These are phyloP conservation scores for Capniomyces stellatus DNA, from an alignment of 371 early-diverging fungal species.

Conservation along the genomic window DNA sequence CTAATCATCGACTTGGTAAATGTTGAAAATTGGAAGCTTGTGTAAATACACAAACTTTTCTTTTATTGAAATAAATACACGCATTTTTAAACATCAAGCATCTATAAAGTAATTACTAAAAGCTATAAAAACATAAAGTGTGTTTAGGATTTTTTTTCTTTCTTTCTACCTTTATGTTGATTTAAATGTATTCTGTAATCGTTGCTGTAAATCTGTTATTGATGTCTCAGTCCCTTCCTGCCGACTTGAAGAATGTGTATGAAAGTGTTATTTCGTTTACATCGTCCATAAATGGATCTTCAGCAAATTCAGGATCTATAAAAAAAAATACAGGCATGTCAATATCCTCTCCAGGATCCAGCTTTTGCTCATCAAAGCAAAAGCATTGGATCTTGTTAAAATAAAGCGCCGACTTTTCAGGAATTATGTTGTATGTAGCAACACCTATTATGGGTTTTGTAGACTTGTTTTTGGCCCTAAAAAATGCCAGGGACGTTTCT, in stretches of 20 bases:
- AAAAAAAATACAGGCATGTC: constrained; percentile 99
- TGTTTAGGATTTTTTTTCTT: no score
- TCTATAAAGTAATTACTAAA: no score
- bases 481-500: constrained; percentile 93
- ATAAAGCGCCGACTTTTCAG: constrained; percentile 75
- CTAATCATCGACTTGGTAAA: no score
- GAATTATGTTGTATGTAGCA: constrained; percentile 91
- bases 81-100: no score
- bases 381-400: constrained; percentile 99
- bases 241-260: constrained; percentile 82
- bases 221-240: constrained; percentile 18
- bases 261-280: constrained; percentile 80
- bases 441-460: constrained; percentile 87
- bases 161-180: no score
- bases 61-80: no score
- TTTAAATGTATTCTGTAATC: no score
- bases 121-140: no score
- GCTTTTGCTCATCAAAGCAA: constrained; percentile 95
- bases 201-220: no score
- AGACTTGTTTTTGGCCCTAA: constrained; percentile 82
- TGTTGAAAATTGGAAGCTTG: no score
- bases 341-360: constrained; percentile 79
- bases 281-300: constrained; percentile 91
- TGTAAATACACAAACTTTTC: no score
- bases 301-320: constrained; percentile 89